phyloP scores from a whole-genome alignment of 345 rosid genomes.

The Acer saccharum region DNA sequence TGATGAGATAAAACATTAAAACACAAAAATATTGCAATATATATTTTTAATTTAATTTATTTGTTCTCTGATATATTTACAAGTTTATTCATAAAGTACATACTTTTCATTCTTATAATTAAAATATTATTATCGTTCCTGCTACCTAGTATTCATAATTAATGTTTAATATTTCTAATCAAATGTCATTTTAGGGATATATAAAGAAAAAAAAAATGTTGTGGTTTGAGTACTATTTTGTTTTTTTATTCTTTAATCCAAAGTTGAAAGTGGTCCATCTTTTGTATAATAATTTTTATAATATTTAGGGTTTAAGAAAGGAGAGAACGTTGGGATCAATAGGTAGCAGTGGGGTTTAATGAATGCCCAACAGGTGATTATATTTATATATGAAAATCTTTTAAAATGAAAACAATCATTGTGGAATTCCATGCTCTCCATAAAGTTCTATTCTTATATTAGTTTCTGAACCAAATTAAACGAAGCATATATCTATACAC shows the following conservation, averaged over 20 bases:
- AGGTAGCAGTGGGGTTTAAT: background rate
- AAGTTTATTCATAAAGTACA: background rate
- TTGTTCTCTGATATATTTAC: background rate
- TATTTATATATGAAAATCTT: background rate
- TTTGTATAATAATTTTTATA: background rate
- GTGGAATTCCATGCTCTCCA: slow-evolving; percentile 14
- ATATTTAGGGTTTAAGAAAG: background rate
- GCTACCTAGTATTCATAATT: background rate
- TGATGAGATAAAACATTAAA: background rate
- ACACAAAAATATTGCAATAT: background rate
- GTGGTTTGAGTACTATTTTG: background rate
- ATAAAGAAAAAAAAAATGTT: background rate
- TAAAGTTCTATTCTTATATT: background rate
- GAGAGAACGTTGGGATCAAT: background rate
- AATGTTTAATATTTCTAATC: background rate
- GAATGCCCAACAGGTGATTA: background rate
- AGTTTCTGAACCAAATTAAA: background rate
- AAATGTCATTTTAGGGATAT: background rate
- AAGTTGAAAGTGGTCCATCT: background rate
- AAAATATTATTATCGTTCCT: background rate
- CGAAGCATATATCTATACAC: slow-evolving; percentile 12
- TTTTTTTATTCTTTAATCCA: background rate
- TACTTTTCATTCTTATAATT: background rate
- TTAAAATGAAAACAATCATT: slow-evolving; percentile 7
- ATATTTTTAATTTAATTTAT: background rate